phyloP scores from a whole-genome alignment of 257 asterid species.

The Coffea canephora region DNA sequence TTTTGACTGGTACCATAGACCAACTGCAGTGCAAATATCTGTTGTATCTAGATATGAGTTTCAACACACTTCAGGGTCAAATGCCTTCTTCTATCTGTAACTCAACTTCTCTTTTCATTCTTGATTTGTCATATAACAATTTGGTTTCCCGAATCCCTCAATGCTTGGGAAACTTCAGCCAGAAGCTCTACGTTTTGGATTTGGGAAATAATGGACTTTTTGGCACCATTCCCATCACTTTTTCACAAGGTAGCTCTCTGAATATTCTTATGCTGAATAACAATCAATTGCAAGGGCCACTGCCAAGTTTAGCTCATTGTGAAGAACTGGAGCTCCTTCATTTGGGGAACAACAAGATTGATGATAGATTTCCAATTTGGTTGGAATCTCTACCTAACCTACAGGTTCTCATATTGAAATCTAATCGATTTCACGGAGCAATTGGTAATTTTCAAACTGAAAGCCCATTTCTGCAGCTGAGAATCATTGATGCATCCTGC shows the following conservation, averaged over 20 bases:
- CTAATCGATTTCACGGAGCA: conserved; percentile 3
- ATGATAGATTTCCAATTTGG: conserved; percentile 33
- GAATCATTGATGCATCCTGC: conserved; percentile 19
- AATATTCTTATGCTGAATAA: conserved; percentile 10
- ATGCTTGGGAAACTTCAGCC: conserved; percentile 14
- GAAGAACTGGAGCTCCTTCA: conserved; percentile 15
- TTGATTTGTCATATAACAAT: conserved; percentile 9
- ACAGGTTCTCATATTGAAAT: conserved; percentile 24
- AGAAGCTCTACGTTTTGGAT: neutral
- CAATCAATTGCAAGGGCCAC: conserved; percentile 15
- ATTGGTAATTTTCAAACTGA: no score
- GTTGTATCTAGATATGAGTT: neutral
- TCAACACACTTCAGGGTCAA: neutral
- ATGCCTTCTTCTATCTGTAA: neutral
- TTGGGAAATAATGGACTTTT: neutral
- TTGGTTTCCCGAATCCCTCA: conserved; percentile 5
- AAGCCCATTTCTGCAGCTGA: no score
- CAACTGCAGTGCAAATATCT: neutral
- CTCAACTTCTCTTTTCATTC: neutral
- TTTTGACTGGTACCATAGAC: neutral
- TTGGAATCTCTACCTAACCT: conserved; percentile 22
- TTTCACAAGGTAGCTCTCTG: neutral
- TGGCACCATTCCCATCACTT: neutral
- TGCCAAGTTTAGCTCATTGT: conserved; percentile 20
- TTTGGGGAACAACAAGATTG: conserved; percentile 29